Conservation (phyloP, 345 rosid genomes). For the Eucalyptus regnans region DNA sequence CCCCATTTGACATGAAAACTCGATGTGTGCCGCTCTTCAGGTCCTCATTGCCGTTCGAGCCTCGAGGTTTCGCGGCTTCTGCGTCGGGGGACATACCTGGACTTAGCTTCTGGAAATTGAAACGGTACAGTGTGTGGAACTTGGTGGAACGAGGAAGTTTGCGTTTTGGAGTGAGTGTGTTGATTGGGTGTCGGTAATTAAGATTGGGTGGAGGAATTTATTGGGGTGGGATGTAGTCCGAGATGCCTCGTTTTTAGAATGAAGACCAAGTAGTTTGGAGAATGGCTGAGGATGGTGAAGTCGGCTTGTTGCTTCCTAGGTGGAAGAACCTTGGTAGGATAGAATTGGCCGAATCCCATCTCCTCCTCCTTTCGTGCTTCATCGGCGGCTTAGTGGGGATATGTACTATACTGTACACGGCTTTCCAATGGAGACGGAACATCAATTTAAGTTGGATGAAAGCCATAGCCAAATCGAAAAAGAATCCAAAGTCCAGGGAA, state of each 20-base stretch:
- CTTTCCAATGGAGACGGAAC: constrained; percentile 94
- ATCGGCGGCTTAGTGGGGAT: constrained; percentile 75
- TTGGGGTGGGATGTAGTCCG: background rate
- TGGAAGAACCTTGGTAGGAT: constrained; percentile 22
- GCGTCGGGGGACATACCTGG: background rate
- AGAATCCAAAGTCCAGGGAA: constrained; percentile 74
- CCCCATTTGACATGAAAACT: background rate
- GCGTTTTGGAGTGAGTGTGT: background rate
- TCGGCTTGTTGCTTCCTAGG: constrained; percentile 24
- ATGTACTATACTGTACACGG: constrained; percentile 74
- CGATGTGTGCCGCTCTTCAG: background rate
- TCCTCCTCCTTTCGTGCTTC: constrained; percentile 51
- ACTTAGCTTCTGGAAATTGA: background rate
- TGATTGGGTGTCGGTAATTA: background rate
- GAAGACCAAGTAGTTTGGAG: background rate
- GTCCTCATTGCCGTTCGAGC: background rate
- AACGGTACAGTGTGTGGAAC: background rate
- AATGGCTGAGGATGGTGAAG: constrained; percentile 65
- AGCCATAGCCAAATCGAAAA: constrained; percentile 86
- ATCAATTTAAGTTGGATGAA: constrained; percentile 89
- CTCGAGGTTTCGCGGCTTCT: background rate
- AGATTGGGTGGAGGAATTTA: background rate
- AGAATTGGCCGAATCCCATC: constrained; percentile 37
- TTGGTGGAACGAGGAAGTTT: background rate
- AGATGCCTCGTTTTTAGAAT: background rate